Evolutionary conservation across 176 grass and related monocot genomes (phyloP).

Genomic region (Pontederia crassipes): DNA sequence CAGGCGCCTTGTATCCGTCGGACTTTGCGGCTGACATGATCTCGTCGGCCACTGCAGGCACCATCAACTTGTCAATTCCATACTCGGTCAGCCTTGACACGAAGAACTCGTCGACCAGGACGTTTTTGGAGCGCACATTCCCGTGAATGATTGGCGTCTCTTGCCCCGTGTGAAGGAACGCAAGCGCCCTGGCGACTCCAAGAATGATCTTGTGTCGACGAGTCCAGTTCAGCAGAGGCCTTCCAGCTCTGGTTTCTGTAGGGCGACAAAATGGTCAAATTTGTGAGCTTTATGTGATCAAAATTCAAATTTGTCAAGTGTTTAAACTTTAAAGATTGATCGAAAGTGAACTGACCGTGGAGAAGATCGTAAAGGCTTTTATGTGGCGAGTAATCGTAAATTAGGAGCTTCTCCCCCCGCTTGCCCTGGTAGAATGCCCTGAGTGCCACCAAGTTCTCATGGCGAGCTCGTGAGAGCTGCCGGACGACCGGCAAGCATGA

Average conservation of each 20-base stretch:
- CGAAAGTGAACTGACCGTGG: conserved; percentile 24
- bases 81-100: conserved; percentile 49
- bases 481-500: conserved; percentile 46
- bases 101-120: conserved; percentile 67
- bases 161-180: conserved; percentile 58
- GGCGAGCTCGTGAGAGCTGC: conserved; percentile 54
- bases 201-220: conserved; percentile 88
- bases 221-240: conserved; percentile 48
- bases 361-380: conserved; percentile 63
- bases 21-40: conserved; percentile 45
- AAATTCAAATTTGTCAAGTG: neutral
- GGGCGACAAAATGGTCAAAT: neutral
- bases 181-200: conserved; percentile 58
- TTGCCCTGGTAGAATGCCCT: conserved; percentile 87
- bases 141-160: conserved; percentile 49
- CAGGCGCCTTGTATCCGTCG: conserved; percentile 75
- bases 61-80: conserved; percentile 47
- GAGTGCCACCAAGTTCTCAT: conserved; percentile 75
- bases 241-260: conserved; percentile 38
- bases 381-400: conserved; percentile 61
- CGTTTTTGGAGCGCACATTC: conserved; percentile 56
- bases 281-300: neutral
- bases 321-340: neutral
- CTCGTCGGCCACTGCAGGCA: conserved; percentile 57
- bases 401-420: conserved; percentile 85